Percentiles rank a stretch among this genome's conserved stretches.
Evolutionary conservation across 768 basidiomycete genomes (phyloP).

Genomic region (Paxillus involutus): DNA sequence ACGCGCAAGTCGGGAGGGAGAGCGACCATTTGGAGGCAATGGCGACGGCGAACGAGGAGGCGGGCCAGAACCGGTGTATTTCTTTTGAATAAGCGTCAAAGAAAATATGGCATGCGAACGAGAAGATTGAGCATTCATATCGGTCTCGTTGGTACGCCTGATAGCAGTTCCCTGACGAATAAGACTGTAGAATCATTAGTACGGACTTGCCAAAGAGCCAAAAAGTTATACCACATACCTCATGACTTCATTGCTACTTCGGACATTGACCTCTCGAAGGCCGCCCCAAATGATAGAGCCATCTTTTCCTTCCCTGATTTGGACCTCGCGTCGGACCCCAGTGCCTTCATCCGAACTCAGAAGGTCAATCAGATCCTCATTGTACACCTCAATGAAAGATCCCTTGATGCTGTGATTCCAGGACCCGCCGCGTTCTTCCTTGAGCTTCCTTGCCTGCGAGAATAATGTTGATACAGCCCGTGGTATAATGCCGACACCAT

Average conservation of each 20-base stretch:
- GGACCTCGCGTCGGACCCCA: constrained; percentile 78
- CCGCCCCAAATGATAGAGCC: constrained; percentile 98
- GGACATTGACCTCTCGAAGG: constrained; percentile 88
- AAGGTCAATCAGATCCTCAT: constrained; percentile 97
- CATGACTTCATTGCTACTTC: constrained; percentile 88
- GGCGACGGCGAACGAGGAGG: constrained; percentile 80
- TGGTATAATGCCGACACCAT: constrained; percentile 94
- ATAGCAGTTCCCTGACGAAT: constrained; percentile 89
- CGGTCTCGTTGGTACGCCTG: constrained; percentile 93
- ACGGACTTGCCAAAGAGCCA: constrained; percentile 9
- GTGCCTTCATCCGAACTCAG: constrained; percentile 70
- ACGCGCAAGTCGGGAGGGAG: constrained; percentile 74
- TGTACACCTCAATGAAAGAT: constrained; percentile 97
- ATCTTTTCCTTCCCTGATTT: constrained; percentile 96
- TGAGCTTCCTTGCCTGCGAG: constrained; percentile 68
- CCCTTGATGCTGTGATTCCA: constrained; percentile 85
- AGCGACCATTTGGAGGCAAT: constrained; percentile 69
- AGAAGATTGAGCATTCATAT: constrained; percentile 98
- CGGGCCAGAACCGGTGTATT: constrained; percentile 66
- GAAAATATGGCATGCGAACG: constrained; percentile 99
- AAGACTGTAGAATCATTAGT: constrained; percentile 50
- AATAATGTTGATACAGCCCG: constrained; percentile 91
- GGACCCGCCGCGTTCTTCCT: constrained; percentile 67
- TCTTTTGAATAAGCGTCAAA: constrained; percentile 89
- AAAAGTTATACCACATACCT: constrained; percentile 49